These are phyloP conservation scores for Echria macrotheca DNA, from an alignment of 495 filamentous ascomycete species.

Conservation along the genomic window DNA sequence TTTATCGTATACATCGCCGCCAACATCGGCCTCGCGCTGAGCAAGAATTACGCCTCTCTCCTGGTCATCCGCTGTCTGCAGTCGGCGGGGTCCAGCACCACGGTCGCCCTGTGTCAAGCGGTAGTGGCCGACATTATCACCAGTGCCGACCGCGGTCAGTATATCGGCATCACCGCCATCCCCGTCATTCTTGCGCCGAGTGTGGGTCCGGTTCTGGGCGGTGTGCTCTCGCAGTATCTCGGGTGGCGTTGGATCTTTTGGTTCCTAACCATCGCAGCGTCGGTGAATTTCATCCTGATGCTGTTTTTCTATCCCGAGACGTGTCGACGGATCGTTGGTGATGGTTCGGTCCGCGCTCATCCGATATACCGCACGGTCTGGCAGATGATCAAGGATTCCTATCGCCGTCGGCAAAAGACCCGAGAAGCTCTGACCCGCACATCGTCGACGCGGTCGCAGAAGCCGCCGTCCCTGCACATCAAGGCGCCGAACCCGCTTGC, in stretches of 20 bases:
- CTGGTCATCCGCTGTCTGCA: slow-evolving; percentile 52
- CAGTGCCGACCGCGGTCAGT: slow-evolving; percentile 47
- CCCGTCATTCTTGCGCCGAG: slow-evolving; percentile 29
- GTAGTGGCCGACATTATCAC: slow-evolving; percentile 52
- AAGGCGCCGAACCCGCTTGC: slow-evolving; percentile 51
- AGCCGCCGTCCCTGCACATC: neutral
- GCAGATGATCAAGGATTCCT: slow-evolving; percentile 25
- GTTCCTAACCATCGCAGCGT: slow-evolving; percentile 54
- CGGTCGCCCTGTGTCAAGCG: slow-evolving; percentile 49
- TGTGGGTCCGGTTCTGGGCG: slow-evolving; percentile 43
- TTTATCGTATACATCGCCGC: slow-evolving; percentile 53
- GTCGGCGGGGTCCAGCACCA: slow-evolving; percentile 47
- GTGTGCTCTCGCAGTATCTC: slow-evolving; percentile 51
- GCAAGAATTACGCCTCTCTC: slow-evolving; percentile 44
- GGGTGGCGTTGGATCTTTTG: slow-evolving; percentile 68
- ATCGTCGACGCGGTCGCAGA: neutral
- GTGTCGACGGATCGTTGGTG: slow-evolving; percentile 57
- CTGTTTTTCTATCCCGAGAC: slow-evolving; percentile 55
- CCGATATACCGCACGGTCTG: slow-evolving; percentile 35
- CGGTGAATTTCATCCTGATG: slow-evolving; percentile 36
- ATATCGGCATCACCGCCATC: slow-evolving; percentile 35
- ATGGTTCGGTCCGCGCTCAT: slow-evolving; percentile 51
- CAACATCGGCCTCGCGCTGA: slow-evolving; percentile 50
- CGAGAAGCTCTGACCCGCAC: neutral
- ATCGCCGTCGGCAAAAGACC: neutral